Percentiles rank a stretch among this genome's conserved stretches.
These are phyloP conservation scores for Chaetoceros tenuissimus DNA, from an alignment of 108 stramenopile genomes.

Conservation along the genomic window DNA sequence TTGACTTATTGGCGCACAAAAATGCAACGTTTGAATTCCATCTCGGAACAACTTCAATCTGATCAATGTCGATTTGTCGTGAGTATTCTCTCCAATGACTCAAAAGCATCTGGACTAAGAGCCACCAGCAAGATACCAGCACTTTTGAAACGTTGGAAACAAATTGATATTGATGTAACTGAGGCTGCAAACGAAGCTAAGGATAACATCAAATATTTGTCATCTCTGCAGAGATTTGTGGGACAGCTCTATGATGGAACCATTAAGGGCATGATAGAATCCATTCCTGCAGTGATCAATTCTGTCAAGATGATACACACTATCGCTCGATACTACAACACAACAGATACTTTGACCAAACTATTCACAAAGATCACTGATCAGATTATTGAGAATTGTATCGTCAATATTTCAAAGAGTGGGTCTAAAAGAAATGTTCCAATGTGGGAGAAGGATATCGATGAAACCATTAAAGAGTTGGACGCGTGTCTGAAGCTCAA, in stretches of 20 bases:
- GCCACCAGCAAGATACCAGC: slow-evolving; percentile 41
- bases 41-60: slow-evolving; percentile 77
- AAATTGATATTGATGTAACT: slow-evolving; percentile 79
- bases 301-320: slow-evolving; percentile 92
- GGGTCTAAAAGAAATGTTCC: slow-evolving; percentile 29
- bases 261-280: slow-evolving; percentile 76
- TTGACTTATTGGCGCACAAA: slow-evolving; percentile 78
- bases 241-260: slow-evolving; percentile 84
- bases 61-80: slow-evolving; percentile 74
- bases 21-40: slow-evolving; percentile 80
- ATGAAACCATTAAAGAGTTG: slow-evolving; percentile 56
- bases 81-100: slow-evolving; percentile 47
- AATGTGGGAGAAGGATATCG: slow-evolving; percentile 74
- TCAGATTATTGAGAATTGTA: slow-evolving; percentile 85
- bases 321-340: slow-evolving; percentile 77
- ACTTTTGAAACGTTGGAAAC: slow-evolving; percentile 73
- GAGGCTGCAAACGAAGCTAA: slow-evolving; percentile 91
- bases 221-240: slow-evolving; percentile 80
- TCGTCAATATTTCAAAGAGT: slow-evolving; percentile 36
- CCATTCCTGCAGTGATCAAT: slow-evolving; percentile 84
- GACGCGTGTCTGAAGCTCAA: slow-evolving; percentile 80
- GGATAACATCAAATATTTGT: slow-evolving; percentile 89
- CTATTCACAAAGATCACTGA: slow-evolving; percentile 82
- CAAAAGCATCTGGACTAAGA: slow-evolving; percentile 47
- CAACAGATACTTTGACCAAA: slow-evolving; percentile 51